Base-by-base conservation (phyloP, 139 green algal species). In the Chlamydomonas sphaeroides region DNA sequence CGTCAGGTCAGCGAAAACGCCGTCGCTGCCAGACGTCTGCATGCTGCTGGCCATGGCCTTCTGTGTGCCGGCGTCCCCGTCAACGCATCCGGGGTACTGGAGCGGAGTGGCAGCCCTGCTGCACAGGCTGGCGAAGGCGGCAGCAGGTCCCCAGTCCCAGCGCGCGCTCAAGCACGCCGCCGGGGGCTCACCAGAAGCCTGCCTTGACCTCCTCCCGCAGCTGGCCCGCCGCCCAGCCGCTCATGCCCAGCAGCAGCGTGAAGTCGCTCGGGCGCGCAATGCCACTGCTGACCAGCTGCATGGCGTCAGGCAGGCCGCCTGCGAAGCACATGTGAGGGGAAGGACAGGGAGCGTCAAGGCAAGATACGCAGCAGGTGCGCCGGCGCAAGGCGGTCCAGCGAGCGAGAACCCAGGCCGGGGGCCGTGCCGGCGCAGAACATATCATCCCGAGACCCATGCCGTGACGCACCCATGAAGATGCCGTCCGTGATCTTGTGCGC, bases 241-340 rank as follows among this genome's bases (percentile, higher is more conserved):
- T 62, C 38, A 73, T 81, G n/a, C 88, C 88, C n/a, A 91, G 72
- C 68, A 87, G 39, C 18, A 92, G 83, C 5, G 35, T 49, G 83
- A 92, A 92, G 70, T 90, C 80, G 0, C 42, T 49, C 21, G 88
- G 79, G 2, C 30, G 51, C 6, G 86, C 84, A 25, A 92, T 56
- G 10, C 88, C 88, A 0, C 66, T 72, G 26, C 73, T 25, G 25
- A 92, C 83, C 45, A 92, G 35, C 2, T 72, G 56, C 11, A 90
- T 85, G 30, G 88, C 88, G 35, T 77, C 79, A 6, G 83, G 78
- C 57, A 92, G 83, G 28, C 88, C 88, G 26, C 88, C 88, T 65
- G 73, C 69, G 61, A 28, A 32, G 32, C 45, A 4, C 32, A 38
- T n/a, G 62, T 39, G 62, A 28, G 62, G 39, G 30, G 65, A 36